Evolutionary conservation across 2,329 filamentous ascomycete genomes (phyloP), one percentile per base, ranked within the genome.

Genomic region (Diaporthe humulicola): DNA sequence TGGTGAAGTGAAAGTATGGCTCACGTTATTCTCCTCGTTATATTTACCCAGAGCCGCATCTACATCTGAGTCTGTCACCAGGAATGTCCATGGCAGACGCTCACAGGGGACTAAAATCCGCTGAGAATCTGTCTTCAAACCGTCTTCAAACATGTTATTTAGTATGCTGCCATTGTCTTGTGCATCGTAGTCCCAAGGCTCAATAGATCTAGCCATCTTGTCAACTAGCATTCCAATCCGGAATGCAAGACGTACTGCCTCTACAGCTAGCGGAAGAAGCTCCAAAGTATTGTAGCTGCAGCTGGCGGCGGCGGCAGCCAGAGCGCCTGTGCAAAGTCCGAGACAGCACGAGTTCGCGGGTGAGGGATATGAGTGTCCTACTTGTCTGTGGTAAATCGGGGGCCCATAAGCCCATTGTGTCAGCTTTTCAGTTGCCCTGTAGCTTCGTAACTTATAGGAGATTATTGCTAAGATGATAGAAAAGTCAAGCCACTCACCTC

Each of bases 291-390:
- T 67, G 9, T 28, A 38, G 38, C 61, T 25, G n/a, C 42, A 67
- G 42, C 42, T 67, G 17, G 52, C 42, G 28, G 42, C 61, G 45
- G 61, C 61, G 1, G 61, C 45, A 15, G 61, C 61, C 42, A 67
- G 33, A 8, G 61, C 61, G 4, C 61, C 61, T 33, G 61, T 67
- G 30, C 61, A 67, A 15, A 67, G 30, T 9, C 61, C 61, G 7
- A 67, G 61, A n/a, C 61, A 67, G 45, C 61, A 48, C 14, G 61
- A 48, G 38, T 22, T 25, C 22, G 50, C 9, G 10, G 45, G 28
- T 1, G 28, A 17, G 3, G 28, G 45, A 25, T 50, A 67, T 12
- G 5, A 25, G 12, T 8, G 2, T 48, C 30, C 61, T 12, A 38
- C 61, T 67, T 67, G 28, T 33, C 61, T 67, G n/a, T 52, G 17